A percentile compares a stretch with the other conserved stretches of the same genome.
phyloP scores from a whole-genome alignment of 495 filamentous ascomycete species.

The Trichoderma orchidacearum region DNA sequence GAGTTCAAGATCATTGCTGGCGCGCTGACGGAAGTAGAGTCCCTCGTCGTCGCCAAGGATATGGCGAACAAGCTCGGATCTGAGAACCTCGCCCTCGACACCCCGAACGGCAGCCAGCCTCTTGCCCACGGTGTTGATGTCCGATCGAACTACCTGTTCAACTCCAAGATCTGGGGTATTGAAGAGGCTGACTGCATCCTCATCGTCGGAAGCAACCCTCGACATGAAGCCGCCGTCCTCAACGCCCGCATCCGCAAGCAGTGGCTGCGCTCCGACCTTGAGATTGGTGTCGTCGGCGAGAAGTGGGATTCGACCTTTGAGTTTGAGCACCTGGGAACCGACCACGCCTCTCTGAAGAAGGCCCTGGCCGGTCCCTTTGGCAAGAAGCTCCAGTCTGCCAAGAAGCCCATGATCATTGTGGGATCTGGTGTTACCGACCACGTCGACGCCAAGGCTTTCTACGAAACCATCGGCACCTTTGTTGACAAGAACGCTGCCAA shows the following conservation, averaged over 20 bases:
- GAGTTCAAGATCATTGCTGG: constrained; percentile 95
- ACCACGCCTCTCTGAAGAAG: constrained; percentile 64
- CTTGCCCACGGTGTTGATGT: constrained; percentile 88
- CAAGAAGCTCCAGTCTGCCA: constrained; percentile 76
- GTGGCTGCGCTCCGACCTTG: constrained; percentile 88
- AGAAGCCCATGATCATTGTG: constrained; percentile 90
- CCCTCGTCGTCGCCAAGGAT: constrained; percentile 92
- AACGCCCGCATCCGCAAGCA: constrained; percentile 97
- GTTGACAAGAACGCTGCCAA: constrained; percentile 82
- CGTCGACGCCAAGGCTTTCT: constrained; percentile 79
- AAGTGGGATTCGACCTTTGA: constrained; percentile 86
- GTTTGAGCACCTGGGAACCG: constrained; percentile 72
- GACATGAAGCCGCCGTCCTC: constrained; percentile 84
- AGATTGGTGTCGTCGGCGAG: constrained; percentile 86
- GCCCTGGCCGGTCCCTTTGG: constrained; percentile 78
- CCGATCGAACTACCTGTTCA: constrained; percentile 90
- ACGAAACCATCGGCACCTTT: constrained; percentile 75
- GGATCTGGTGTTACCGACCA: constrained; percentile 85
- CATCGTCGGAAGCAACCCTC: constrained; percentile 85
- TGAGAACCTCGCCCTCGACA: constrained; percentile 89
- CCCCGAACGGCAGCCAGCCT: constrained; percentile 68
- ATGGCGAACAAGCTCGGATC: constrained; percentile 89
- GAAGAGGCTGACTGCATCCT: constrained; percentile 90
- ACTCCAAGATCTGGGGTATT: constrained; percentile 83
- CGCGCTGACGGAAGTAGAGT: constrained; percentile 79